phyloP scores from a whole-genome alignment of 1,284 basidiomycete species.

The Boletus smithii region DNA sequence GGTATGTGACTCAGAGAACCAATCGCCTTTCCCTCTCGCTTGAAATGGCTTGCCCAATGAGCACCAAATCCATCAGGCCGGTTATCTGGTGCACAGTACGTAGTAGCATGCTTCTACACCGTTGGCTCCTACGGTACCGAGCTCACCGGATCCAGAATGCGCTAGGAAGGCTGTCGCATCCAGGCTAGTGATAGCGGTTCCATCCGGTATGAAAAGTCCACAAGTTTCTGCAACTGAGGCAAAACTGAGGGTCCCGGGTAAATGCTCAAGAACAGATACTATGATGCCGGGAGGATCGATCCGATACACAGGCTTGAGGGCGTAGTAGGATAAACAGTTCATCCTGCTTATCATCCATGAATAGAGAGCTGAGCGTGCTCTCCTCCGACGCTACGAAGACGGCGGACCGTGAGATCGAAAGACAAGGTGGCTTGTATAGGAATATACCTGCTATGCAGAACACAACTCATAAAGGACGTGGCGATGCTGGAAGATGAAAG shows the following conservation, averaged over 20 bases:
- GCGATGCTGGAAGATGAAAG: neutral
- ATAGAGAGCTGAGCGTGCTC: neutral
- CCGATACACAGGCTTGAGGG: conserved; percentile 1
- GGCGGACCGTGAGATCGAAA: neutral
- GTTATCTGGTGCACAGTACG: too few species aligned
- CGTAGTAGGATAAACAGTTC: conserved; percentile 4
- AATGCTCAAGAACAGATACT: neutral
- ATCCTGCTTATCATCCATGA: neutral
- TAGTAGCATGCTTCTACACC: conserved; percentile 3
- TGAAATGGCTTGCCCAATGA: conserved; percentile 34
- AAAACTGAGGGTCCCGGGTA: conserved; percentile 1
- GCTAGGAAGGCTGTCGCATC: conserved; percentile 13
- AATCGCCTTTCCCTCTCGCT: conserved; percentile 28
- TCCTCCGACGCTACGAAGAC: neutral
- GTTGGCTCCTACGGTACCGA: conserved; percentile 10
- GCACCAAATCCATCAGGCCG: too few species aligned
- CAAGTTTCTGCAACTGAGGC: conserved; percentile 28
- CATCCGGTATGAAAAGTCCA: conserved; percentile 30
- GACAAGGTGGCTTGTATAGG: neutral
- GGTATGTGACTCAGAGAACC: conserved; percentile 43
- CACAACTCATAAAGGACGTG: neutral
- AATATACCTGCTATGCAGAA: neutral
- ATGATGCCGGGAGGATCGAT: conserved; percentile 1
- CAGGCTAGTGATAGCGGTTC: conserved; percentile 40
- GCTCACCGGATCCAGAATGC: conserved; percentile 8